Percentiles rank a stretch among this genome's conserved stretches.
Conservation (phyloP, 2,329 filamentous ascomycete species). For the Penicillium psychrosexuale region DNA sequence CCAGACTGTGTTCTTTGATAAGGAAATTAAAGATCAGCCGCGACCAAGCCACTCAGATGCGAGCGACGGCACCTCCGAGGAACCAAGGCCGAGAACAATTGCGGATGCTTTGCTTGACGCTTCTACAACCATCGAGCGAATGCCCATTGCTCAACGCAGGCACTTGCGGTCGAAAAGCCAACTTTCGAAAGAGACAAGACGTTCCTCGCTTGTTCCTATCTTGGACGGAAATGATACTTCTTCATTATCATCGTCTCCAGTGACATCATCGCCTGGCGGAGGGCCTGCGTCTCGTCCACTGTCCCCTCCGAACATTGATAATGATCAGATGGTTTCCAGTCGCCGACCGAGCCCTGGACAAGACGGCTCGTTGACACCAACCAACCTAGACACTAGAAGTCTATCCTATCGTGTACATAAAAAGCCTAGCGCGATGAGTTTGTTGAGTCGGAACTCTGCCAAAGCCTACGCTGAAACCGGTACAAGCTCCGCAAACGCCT, state of each 20-base stretch:
- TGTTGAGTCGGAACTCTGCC: slow-evolving; percentile 56
- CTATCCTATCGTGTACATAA: slow-evolving; percentile 29
- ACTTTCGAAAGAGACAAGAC: slow-evolving; percentile 32
- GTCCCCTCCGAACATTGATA: slow-evolving; percentile 35
- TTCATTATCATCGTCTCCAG: slow-evolving; percentile 32
- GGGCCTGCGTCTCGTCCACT: slow-evolving; percentile 31
- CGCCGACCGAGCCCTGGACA: slow-evolving; percentile 27
- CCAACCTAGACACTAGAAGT: slow-evolving; percentile 33
- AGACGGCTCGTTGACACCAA: slow-evolving; percentile 31
- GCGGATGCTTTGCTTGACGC: slow-evolving; percentile 88
- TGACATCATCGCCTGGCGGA: slow-evolving; percentile 37
- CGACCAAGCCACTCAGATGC: slow-evolving; percentile 27
- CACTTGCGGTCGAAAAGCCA: slow-evolving; percentile 42
- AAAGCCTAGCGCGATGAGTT: slow-evolving; percentile 57
- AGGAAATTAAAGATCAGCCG: slow-evolving; percentile 56
- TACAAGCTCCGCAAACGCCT: slow-evolving; percentile 61
- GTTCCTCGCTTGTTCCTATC: background rate
- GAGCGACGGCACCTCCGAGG: slow-evolving; percentile 29
- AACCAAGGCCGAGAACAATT: slow-evolving; percentile 67
- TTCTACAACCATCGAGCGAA: slow-evolving; percentile 77
- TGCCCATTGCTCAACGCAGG: slow-evolving; percentile 48
- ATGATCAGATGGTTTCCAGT: slow-evolving; percentile 31
- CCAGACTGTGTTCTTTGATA: slow-evolving; percentile 91
- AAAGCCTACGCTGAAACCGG: slow-evolving; percentile 65
- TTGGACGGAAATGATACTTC: slow-evolving; percentile 24